Percentiles rank a stretch among this genome's conserved stretches.
Conservation (phyloP, 2,329 filamentous ascomycete genomes). For the Aspergillus alliaceus region DNA sequence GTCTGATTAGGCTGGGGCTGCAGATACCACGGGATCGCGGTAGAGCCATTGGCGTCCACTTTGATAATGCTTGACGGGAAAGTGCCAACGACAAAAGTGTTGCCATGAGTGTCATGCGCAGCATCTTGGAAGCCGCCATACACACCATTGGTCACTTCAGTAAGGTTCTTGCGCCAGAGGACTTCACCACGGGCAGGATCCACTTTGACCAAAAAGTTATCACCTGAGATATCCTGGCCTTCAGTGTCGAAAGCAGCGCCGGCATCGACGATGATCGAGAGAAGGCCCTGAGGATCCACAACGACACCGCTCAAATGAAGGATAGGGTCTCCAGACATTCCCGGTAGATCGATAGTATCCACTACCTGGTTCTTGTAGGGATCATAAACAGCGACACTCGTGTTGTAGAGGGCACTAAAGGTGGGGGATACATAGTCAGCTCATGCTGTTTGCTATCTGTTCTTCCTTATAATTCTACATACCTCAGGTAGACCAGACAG, state of each 20-base stretch:
- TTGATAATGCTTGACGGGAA: not conserved
- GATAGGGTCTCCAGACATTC: not conserved
- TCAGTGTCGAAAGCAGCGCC: slow-evolving; percentile 1
- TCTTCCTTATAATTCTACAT: not conserved
- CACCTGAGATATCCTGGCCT: not conserved
- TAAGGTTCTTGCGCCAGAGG: not conserved
- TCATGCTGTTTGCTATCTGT: not conserved
- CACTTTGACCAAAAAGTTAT: not conserved
- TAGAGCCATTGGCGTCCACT: not conserved
- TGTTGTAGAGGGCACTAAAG: not conserved
- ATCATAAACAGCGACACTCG: not conserved
- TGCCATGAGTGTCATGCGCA: not conserved
- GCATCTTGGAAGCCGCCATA: slow-evolving; percentile 1
- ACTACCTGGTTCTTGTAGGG: not conserved
- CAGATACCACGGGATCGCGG: not conserved
- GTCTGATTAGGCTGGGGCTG: not conserved
- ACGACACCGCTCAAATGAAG: not conserved
- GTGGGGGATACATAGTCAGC: not conserved
- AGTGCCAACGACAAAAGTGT: not conserved
- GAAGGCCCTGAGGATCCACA: not conserved
- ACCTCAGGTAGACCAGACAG: not conserved
- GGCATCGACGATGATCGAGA: not conserved
- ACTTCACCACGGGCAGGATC: not conserved
- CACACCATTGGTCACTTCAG: not conserved
- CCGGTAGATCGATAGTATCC: not conserved